Percentiles rank a stretch among this genome's conserved stretches.
Evolutionary conservation across 208 protist genomes (phyloP).

Genomic region (Balamuthia mandrillaris): DNA sequence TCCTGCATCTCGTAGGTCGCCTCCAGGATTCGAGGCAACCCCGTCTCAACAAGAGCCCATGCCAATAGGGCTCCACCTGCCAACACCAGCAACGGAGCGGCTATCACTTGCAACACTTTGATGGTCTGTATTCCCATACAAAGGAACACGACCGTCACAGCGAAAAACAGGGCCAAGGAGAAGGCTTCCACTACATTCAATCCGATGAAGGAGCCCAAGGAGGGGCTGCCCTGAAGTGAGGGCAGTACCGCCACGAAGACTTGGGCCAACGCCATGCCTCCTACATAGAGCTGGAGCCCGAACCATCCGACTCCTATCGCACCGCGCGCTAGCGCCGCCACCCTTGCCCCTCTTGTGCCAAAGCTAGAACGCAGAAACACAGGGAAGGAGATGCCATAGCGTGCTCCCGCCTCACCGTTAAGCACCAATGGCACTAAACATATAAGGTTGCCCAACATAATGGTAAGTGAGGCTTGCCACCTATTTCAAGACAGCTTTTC

Average conservation of each 20-base stretch:
- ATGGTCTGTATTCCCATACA: slow-evolving; percentile 9
- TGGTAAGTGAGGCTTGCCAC: too few species aligned
- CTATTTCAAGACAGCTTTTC: too few species aligned
- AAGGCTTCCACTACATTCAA: neutral
- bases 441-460: neutral
- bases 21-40: neutral
- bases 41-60: neutral
- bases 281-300: neutral
- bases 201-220: neutral
- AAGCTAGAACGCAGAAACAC: neutral
- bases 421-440: neutral
- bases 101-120: neutral
- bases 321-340: neutral
- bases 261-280: neutral
- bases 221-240: neutral
- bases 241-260: neutral
- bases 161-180: neutral
- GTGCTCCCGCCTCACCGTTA: neutral
- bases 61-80: neutral
- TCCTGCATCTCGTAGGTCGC: neutral
- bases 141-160: neutral
- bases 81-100: neutral
- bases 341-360: neutral
- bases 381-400: neutral
- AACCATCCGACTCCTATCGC: slow-evolving; percentile 19